Percentiles rank a stretch among this genome's conserved stretches.
Conservation (phyloP, 2,329 filamentous ascomycete genomes). For the Alternaria sp. region DNA sequence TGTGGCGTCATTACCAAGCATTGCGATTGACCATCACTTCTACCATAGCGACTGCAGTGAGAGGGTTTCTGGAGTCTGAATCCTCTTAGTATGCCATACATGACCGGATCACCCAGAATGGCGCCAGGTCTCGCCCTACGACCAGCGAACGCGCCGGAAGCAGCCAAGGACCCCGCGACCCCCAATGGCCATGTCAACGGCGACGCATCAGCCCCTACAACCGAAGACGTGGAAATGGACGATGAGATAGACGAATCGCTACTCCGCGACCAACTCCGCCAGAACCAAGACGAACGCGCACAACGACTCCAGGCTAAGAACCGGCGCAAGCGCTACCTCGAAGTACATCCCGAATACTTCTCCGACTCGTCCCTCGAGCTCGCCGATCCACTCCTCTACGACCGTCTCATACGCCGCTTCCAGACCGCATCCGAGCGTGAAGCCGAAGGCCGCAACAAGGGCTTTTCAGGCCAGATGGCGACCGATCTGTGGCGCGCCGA, state of each 20-base stretch:
- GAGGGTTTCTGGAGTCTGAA: background rate
- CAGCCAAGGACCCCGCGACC: constrained; percentile 5
- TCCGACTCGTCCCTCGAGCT: constrained; percentile 64
- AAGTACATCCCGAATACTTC: constrained; percentile 76
- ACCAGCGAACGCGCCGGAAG: constrained; percentile 21
- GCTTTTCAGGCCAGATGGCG: constrained; percentile 79
- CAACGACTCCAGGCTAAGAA: constrained; percentile 68
- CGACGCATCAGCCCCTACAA: background rate
- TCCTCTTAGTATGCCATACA: constrained; percentile 32
- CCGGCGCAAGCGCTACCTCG: constrained; percentile 77
- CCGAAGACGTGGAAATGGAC: constrained; percentile 19
- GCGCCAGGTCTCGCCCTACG: constrained; percentile 29
- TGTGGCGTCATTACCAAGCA: constrained; percentile 4
- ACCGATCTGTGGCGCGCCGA: constrained; percentile 79
- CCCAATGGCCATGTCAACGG: constrained; percentile 4
- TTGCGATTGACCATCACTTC: background rate
- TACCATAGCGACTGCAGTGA: background rate
- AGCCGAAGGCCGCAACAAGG: constrained; percentile 73
- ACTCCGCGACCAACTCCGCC: constrained; percentile 13
- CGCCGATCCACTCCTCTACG: constrained; percentile 80
- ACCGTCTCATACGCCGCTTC: constrained; percentile 77
- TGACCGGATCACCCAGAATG: constrained; percentile 28
- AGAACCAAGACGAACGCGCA: constrained; percentile 28
- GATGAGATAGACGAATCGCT: constrained; percentile 21
- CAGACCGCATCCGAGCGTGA: constrained; percentile 76